A percentile compares a stretch with the other conserved stretches of the same genome.
phyloP scores from a whole-genome alignment of 805 yeast genomes.

The Hemisphaericaspora nanyangensis region DNA sequence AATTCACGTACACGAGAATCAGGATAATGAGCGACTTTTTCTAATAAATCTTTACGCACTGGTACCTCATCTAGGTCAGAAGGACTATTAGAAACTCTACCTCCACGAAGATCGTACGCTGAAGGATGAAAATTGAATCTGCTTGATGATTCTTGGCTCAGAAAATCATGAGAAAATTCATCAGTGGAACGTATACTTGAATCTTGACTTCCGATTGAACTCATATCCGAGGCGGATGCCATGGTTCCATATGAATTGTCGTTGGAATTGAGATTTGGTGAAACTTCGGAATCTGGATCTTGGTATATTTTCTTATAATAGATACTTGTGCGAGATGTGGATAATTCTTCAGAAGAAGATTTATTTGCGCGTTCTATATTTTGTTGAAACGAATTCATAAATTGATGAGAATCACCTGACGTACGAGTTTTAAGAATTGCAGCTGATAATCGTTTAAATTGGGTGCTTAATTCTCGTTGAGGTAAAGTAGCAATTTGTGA shows the following conservation, averaged over 20 bases:
- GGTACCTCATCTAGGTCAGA: constrained; percentile 18
- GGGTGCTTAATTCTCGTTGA: constrained; percentile 27
- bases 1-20: constrained; percentile 5
- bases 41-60: constrained; percentile 23
- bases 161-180: not conserved
- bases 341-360: not conserved
- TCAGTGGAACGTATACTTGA: not conserved
- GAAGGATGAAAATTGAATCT: constrained; percentile 8
- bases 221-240: not conserved
- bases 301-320: constrained; percentile 30
- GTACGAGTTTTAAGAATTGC: constrained; percentile 32
- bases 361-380: constrained; percentile 25
- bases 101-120: constrained; percentile 13
- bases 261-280: not conserved
- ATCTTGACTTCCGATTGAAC: constrained; percentile 4
- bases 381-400: constrained; percentile 36
- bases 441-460: constrained; percentile 34
- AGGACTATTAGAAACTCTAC: constrained; percentile 5
- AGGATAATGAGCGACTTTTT: constrained; percentile 13
- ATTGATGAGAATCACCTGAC: constrained; percentile 38
- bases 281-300: constrained; percentile 10
- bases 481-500: constrained; percentile 16
- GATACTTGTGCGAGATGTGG: constrained; percentile 6
- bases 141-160: not conserved
- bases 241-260: not conserved